These are phyloP conservation scores for Entomortierella beljakovae DNA, from an alignment of 192 early-diverging fungal genomes.

Conservation along the genomic window DNA sequence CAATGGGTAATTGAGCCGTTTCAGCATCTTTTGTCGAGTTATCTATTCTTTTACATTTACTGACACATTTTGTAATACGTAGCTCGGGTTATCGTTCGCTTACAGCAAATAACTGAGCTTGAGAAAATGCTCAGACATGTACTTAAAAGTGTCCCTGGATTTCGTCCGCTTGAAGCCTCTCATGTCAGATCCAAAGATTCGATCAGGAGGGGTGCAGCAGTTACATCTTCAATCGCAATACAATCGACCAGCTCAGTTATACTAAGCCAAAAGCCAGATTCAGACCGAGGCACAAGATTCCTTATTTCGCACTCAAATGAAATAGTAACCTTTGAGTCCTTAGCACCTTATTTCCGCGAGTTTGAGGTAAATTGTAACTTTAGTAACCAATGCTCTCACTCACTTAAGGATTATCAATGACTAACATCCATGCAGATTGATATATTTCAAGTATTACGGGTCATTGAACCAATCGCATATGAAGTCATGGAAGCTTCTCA, in stretches of 20 bases:
- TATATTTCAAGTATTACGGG: slow-evolving; percentile 43
- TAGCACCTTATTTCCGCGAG: slow-evolving; percentile 49
- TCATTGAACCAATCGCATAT: slow-evolving; percentile 31
- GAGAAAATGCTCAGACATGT: slow-evolving; percentile 52
- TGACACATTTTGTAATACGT: no score
- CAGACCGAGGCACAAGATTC: not conserved
- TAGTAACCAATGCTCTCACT: no score
- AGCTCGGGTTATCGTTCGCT: slow-evolving; percentile 53
- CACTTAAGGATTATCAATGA: not conserved
- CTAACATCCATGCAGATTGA: slow-evolving; percentile 17
- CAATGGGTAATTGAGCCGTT: slow-evolving; percentile 24
- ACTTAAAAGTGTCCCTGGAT: slow-evolving; percentile 39
- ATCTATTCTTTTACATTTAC: no score
- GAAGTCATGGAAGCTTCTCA: slow-evolving; percentile 23
- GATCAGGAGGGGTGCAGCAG: not conserved
- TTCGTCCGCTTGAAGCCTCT: slow-evolving; percentile 57
- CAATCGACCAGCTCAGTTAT: not conserved
- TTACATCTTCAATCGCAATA: not conserved
- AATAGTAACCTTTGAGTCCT: slow-evolving; percentile 24
- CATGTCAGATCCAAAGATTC: slow-evolving; percentile 19
- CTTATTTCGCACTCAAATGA: slow-evolving; percentile 12
- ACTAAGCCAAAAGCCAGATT: slow-evolving; percentile 8
- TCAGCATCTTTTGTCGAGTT: no score
- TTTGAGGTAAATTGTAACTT: slow-evolving; percentile 54
- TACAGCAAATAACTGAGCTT: slow-evolving; percentile 56